Evolutionary conservation across 148 eudicot species (phyloP), one percentile per base, ranked within the genome.

Genomic region (Heliosperma pusillum): DNA sequence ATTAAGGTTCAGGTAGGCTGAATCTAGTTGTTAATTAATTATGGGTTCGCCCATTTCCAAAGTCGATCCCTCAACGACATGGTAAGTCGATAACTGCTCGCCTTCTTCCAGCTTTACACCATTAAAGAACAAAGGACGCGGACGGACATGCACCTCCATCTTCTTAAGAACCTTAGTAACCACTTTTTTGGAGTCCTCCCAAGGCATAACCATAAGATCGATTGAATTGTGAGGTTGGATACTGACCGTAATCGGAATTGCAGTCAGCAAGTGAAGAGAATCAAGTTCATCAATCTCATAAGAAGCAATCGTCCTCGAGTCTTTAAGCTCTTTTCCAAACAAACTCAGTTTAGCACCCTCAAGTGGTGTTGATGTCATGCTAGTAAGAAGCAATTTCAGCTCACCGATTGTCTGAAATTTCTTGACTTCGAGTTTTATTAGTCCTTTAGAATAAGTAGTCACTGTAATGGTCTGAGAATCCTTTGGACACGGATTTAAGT

Each of bases 381-480:
- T 79, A 33, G 77, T 71, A 71, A 81, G 12, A 12, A 71, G 33
- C 16, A 15, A 66, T 72, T 74, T 83, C n/a, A 80, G 53, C 47
- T 81, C 81, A 1, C 71, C 42, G 40, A 86, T 22, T 0, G 80
- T 81, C 12, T 70, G 42, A 44, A 68, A 27, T 55, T 57, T 22
- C 80, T 68, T 83, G 22, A 86, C n/a, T n/a, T n/a, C n/a, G n/a
- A n/a, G n/a, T n/a, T n/a, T n/a, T n/a, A n/a, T n/a, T n/a, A n/a
- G n/a, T n/a, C 72, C 76, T 10, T 64, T 62, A 8, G 44, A 12
- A 15, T 74, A 80, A 68, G 78, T 63, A 53, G 17, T 21, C 17
- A 86, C 76, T 9, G 74, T 56, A 65, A 83, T 36, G 10, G 64
- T n/a, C n/a, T n/a, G n/a, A n/a, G n/a, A n/a, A n/a, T n/a, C n/a